These are phyloP conservation scores for Trypanosoma scelopori DNA, from an alignment of 208 protist genomes.

Conservation along the genomic window DNA sequence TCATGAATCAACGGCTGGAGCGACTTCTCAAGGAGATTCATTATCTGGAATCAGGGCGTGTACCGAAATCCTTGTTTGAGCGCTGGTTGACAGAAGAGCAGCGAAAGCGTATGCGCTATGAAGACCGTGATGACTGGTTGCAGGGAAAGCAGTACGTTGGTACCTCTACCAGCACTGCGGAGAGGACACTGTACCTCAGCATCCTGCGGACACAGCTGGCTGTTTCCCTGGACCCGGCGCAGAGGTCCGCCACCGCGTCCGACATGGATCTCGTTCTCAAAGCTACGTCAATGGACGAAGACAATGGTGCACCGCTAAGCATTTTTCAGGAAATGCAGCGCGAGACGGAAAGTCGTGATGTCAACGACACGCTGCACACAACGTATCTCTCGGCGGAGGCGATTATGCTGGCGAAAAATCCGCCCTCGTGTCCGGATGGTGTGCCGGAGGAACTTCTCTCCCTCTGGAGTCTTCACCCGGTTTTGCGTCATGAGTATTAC, in stretches of 20 bases:
- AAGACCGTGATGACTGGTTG: slow-evolving; percentile 85
- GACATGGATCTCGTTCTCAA: background rate
- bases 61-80: slow-evolving; percentile 82
- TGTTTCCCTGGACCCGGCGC: slow-evolving; percentile 25
- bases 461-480: slow-evolving; percentile 81
- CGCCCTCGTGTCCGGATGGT: slow-evolving; percentile 43
- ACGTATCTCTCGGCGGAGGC: slow-evolving; percentile 78
- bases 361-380: slow-evolving; percentile 69
- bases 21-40: slow-evolving; percentile 83
- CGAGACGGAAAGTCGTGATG: slow-evolving; percentile 72
- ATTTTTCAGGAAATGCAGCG: slow-evolving; percentile 90
- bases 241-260: background rate
- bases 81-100: slow-evolving; percentile 86
- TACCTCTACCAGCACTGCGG: slow-evolving; percentile 17
- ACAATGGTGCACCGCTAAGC: slow-evolving; percentile 73
- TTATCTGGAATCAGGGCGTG: slow-evolving; percentile 74
- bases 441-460: slow-evolving; percentile 77
- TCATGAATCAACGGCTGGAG: slow-evolving; percentile 77
- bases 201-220: slow-evolving; percentile 52
- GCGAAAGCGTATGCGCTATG: slow-evolving; percentile 62
- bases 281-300: slow-evolving; percentile 21
- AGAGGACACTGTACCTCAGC: slow-evolving; percentile 36
- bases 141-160: slow-evolving; percentile 66
- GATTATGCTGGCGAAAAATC: slow-evolving; percentile 52
- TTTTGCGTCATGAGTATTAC: slow-evolving; percentile 79